Conservation (phyloP, 2,329 filamentous ascomycete species). For the Onygenales sp. region DNA sequence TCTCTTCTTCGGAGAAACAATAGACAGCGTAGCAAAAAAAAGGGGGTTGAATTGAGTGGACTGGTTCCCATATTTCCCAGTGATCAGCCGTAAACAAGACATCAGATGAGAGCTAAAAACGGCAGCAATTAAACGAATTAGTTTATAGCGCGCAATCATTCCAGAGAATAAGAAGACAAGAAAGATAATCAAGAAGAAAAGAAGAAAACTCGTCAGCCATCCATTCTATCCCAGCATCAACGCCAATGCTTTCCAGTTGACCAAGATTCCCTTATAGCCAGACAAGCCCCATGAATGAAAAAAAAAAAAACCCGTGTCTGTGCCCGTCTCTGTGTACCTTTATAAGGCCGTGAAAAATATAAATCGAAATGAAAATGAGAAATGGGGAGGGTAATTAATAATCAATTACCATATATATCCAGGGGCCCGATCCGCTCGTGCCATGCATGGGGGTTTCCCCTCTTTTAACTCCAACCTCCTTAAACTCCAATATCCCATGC, state of each 20-base stretch:
- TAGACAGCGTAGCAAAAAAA: not conserved
- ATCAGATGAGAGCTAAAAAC: not conserved
- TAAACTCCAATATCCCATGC: slow-evolving; percentile 7
- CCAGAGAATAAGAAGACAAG: not conserved
- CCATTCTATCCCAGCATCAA: not conserved
- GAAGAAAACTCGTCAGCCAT: not conserved
- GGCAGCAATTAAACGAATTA: not conserved
- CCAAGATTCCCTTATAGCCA: slow-evolving; percentile 4
- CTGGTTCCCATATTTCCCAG: not conserved
- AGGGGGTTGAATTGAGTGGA: not conserved
- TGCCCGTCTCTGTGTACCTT: not conserved
- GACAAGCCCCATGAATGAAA: not conserved
- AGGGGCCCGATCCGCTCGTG: not conserved
- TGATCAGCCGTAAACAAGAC: not conserved
- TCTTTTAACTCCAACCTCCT: slow-evolving; percentile 14
- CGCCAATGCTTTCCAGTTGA: slow-evolving; percentile 1
- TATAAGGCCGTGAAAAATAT: not conserved
- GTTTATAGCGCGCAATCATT: not conserved
- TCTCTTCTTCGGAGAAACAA: not conserved
- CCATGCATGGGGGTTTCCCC: slow-evolving; percentile 4
- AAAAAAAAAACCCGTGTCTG: not conserved
- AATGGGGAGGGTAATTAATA: not conserved
- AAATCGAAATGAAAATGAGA: not conserved
- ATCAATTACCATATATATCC: not conserved
- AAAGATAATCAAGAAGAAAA: not conserved